Conservation (phyloP, 2,329 filamentous ascomycete genomes). For the Aspergillus ustus region DNA sequence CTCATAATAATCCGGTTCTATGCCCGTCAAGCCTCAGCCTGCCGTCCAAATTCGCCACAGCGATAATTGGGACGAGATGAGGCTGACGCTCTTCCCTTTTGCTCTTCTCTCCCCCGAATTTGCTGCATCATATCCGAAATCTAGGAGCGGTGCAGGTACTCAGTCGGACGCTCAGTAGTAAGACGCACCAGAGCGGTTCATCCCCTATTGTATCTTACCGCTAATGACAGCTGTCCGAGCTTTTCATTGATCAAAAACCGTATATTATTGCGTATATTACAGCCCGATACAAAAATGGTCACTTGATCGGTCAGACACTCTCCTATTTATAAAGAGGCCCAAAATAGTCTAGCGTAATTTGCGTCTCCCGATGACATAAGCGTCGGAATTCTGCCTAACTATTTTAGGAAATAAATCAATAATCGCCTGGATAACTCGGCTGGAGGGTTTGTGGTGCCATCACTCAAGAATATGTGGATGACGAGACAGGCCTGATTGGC, state of each 20-base stretch:
- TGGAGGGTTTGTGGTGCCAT: conserved; percentile 8
- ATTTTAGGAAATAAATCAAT: background rate
- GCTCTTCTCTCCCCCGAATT: background rate
- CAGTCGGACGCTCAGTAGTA: background rate
- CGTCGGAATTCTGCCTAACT: background rate
- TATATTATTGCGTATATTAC: background rate
- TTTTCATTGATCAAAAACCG: background rate
- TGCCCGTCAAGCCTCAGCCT: background rate
- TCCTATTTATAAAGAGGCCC: background rate
- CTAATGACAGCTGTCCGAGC: background rate
- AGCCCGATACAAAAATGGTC: conserved; percentile 8
- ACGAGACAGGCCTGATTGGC: background rate
- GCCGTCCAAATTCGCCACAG: conserved; percentile 4
- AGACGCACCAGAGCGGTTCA: background rate
- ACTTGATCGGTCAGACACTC: conserved; percentile 9
- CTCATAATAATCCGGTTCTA: background rate
- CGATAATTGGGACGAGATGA: conserved; percentile 3
- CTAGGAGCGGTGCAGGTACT: background rate
- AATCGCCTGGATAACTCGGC: background rate
- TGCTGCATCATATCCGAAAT: background rate
- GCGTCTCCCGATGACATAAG: conserved; percentile 4
- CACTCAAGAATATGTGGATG: background rate
- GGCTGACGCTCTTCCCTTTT: conserved; percentile 8
- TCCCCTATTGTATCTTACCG: conserved; percentile 3
- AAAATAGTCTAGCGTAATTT: background rate